phyloP scores from a whole-genome alignment of 2,329 filamentous ascomycete species.

The Teratosphaeriaceae sp. region DNA sequence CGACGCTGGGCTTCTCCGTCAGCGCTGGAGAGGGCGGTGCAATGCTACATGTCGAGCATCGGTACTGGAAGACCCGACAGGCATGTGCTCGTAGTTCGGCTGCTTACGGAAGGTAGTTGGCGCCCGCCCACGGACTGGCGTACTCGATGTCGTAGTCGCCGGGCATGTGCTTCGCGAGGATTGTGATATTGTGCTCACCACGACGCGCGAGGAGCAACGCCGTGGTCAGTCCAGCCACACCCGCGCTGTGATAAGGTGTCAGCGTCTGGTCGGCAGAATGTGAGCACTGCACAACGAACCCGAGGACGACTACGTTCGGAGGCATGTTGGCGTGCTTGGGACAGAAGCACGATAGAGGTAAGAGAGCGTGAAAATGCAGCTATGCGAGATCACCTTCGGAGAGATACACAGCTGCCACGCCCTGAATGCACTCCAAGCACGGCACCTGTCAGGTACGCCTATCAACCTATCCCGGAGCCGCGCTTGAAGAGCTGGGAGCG shows the following conservation, averaged over 20 bases:
- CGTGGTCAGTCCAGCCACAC: slow-evolving; percentile 60
- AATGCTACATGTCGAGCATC: too few relatives aligned
- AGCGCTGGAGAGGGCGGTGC: slow-evolving; percentile 9
- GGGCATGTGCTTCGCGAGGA: slow-evolving; percentile 83
- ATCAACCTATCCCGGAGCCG: too few relatives aligned
- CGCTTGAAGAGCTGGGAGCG: too few relatives aligned
- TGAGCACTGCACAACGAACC: slow-evolving; percentile 30
- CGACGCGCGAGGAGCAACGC: slow-evolving; percentile 55
- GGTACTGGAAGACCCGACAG: too few relatives aligned
- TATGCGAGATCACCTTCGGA: not conserved
- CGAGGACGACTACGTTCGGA: slow-evolving; percentile 42
- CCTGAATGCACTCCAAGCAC: too few relatives aligned
- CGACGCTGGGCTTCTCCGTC: slow-evolving; percentile 23
- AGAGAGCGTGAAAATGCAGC: not conserved
- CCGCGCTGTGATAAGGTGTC: slow-evolving; percentile 37
- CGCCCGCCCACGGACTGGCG: slow-evolving; percentile 81
- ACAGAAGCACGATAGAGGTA: not conserved
- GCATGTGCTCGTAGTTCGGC: too few relatives aligned
- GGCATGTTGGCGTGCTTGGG: slow-evolving; percentile 8
- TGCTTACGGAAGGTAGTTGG: slow-evolving; percentile 62
- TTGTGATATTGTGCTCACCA: slow-evolving; percentile 53
- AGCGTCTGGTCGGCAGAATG: slow-evolving; percentile 3
- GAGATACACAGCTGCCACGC: not conserved
- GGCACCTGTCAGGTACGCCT: too few relatives aligned
- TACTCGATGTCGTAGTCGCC: slow-evolving; percentile 91